Conservation (phyloP, 352 stramenopile species). For the Globisporangium mamillatum region DNA sequence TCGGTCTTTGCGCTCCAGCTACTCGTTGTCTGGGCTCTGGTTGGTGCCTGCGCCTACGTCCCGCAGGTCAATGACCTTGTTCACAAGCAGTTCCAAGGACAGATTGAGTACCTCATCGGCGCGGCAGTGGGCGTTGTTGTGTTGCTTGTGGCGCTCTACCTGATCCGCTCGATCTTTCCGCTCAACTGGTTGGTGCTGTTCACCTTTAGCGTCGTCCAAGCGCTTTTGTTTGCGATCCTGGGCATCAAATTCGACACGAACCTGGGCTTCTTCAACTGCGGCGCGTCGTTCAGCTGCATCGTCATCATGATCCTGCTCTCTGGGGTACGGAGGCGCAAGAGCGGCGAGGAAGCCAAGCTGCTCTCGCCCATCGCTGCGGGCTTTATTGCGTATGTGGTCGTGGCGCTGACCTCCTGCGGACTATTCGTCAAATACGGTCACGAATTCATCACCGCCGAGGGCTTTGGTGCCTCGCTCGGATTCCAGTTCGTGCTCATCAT, state of each 20-base stretch:
- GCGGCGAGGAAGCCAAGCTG: conserved; percentile 17
- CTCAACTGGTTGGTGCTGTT: conserved; percentile 21
- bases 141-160: conserved; percentile 7
- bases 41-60: neutral
- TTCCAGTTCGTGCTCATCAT: conserved; percentile 48
- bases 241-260: conserved; percentile 33
- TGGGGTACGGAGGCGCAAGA: conserved; percentile 14
- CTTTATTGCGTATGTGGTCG: conserved; percentile 26
- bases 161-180: conserved; percentile 3
- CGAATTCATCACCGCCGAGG: conserved; percentile 31
- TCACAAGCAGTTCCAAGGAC: neutral
- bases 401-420: conserved; percentile 21
- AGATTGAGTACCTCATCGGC: neutral
- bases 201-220: conserved; percentile 36
- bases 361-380: conserved; percentile 31
- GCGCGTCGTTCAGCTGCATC: conserved; percentile 41
- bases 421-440: conserved; percentile 28
- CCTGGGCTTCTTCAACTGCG: conserved; percentile 40
- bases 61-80: neutral
- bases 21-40: neutral
- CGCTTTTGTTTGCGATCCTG: conserved; percentile 38
- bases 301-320: conserved; percentile 39
- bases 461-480: conserved; percentile 34
- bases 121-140: neutral
- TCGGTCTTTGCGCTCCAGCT: conserved; percentile 9